phyloP scores from a whole-genome alignment of 805 yeast species.

The Suhomyces sp. region DNA sequence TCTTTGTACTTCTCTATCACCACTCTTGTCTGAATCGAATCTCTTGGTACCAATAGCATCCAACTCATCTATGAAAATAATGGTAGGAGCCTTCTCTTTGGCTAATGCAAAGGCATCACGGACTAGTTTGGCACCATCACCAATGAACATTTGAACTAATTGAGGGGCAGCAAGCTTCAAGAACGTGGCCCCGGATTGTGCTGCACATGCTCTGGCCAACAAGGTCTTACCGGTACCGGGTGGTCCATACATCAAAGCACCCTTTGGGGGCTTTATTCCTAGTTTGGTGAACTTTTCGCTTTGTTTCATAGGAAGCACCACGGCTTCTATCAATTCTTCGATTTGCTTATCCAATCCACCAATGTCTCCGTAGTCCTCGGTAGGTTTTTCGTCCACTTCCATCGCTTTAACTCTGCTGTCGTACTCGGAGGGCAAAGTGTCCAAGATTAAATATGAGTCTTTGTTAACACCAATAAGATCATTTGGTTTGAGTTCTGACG shows the following conservation, averaged over 20 bases:
- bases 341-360: conserved; percentile 98
- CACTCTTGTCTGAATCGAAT: conserved; percentile 45
- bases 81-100: conserved; percentile 46
- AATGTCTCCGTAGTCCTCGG: conserved; percentile 94
- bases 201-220: conserved; percentile 48
- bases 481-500: conserved; percentile 89
- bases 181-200: conserved; percentile 45
- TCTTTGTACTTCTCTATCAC: conserved; percentile 47
- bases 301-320: conserved; percentile 96
- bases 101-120: conserved; percentile 47
- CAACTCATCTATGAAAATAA: conserved; percentile 45
- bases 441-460: conserved; percentile 89
- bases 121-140: conserved; percentile 46
- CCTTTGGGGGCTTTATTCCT: conserved; percentile 73
- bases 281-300: conserved; percentile 91
- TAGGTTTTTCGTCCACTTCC: conserved; percentile 99
- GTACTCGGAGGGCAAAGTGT: conserved; percentile 94
- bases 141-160: conserved; percentile 46
- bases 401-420: conserved; percentile 97
- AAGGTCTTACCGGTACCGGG: conserved; percentile 48
- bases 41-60: conserved; percentile 47
- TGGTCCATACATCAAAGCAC: conserved; percentile 49
- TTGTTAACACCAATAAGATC: conserved; percentile 97
- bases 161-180: conserved; percentile 46
- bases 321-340: conserved; percentile 97